These are phyloP conservation scores for Filobasidium floriforme DNA, from an alignment of 768 basidiomycete species.

Conservation along the genomic window DNA sequence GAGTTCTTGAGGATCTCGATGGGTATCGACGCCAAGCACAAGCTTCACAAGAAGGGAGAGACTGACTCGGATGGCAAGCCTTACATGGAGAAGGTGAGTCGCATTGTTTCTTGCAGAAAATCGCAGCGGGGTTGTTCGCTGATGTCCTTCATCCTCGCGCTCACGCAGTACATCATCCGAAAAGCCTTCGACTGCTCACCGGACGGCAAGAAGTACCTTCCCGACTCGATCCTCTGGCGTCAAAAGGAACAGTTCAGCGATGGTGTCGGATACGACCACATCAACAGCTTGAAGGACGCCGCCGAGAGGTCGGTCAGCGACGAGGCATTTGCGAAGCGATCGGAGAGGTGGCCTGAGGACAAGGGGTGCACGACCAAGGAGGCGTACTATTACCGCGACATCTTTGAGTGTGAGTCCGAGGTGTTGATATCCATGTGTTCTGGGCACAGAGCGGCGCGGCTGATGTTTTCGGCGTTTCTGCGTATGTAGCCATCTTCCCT, in stretches of 20 bases:
- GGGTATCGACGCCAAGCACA: slow-evolving; percentile 77
- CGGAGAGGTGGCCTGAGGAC: slow-evolving; percentile 72
- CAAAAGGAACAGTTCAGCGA: slow-evolving; percentile 99
- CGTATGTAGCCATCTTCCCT: slow-evolving; percentile 57
- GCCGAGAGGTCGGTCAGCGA: slow-evolving; percentile 69
- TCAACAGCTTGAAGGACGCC: slow-evolving; percentile 91
- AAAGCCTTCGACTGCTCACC: slow-evolving; percentile 88
- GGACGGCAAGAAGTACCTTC: slow-evolving; percentile 78
- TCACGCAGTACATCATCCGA: slow-evolving; percentile 72
- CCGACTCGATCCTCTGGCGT: slow-evolving; percentile 88
- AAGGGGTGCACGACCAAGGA: slow-evolving; percentile 62
- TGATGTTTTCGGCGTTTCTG: background rate
- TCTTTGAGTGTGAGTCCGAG: slow-evolving; percentile 64
- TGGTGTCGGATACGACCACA: slow-evolving; percentile 98
- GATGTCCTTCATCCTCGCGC: background rate
- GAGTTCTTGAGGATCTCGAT: slow-evolving; percentile 87
- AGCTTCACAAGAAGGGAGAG: slow-evolving; percentile 82
- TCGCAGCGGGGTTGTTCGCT: background rate
- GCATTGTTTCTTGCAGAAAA: background rate
- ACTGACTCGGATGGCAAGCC: slow-evolving; percentile 78
- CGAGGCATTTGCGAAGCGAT: slow-evolving; percentile 64
- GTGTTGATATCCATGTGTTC: too few species aligned
- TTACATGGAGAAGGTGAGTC: slow-evolving; percentile 83
- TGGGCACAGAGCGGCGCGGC: too few species aligned
- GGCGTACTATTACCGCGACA: slow-evolving; percentile 82